These are phyloP conservation scores for Sistotremastrum suecicum DNA, from an alignment of 768 basidiomycete genomes.

Conservation along the genomic window DNA sequence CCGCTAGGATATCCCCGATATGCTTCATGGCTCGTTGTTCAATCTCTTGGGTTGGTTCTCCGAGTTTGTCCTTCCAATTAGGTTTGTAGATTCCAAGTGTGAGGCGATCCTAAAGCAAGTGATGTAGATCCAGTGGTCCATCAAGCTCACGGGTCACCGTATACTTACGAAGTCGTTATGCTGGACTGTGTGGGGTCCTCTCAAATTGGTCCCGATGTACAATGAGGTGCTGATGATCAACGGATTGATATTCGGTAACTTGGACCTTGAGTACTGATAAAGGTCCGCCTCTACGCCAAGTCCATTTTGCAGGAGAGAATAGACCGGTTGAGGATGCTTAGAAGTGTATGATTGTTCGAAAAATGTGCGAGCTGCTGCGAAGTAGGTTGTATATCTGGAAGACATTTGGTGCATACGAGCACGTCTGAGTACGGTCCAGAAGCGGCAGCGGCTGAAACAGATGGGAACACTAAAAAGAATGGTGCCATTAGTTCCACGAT, in stretches of 20 bases:
- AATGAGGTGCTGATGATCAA: slow-evolving; percentile 41
- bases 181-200: slow-evolving; percentile 31
- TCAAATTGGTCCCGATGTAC: slow-evolving; percentile 38
- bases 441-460: slow-evolving; percentile 38
- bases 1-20: slow-evolving; percentile 28
- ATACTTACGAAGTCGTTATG: slow-evolving; percentile 37
- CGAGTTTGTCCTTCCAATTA: slow-evolving; percentile 20
- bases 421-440: slow-evolving; percentile 52
- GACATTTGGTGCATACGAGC: slow-evolving; percentile 52
- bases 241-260: slow-evolving; percentile 15
- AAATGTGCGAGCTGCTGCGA: slow-evolving; percentile 38
- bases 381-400: slow-evolving; percentile 53
- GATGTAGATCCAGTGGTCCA: not conserved
- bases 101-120: slow-evolving; percentile 28
- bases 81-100: slow-evolving; percentile 42
- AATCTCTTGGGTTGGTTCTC: slow-evolving; percentile 27
- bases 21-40: slow-evolving; percentile 28
- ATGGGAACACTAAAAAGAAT: slow-evolving; percentile 34
- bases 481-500: not conserved
- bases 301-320: slow-evolving; percentile 59
- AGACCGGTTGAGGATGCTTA: slow-evolving; percentile 35
- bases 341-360: slow-evolving; percentile 33
- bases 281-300: slow-evolving; percentile 56
- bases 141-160: not conserved
- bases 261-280: slow-evolving; percentile 31